A percentile compares a stretch with the other conserved stretches of the same genome.
phyloP scores from a whole-genome alignment of 345 rosid species.

The Eutrema heterophyllum region DNA sequence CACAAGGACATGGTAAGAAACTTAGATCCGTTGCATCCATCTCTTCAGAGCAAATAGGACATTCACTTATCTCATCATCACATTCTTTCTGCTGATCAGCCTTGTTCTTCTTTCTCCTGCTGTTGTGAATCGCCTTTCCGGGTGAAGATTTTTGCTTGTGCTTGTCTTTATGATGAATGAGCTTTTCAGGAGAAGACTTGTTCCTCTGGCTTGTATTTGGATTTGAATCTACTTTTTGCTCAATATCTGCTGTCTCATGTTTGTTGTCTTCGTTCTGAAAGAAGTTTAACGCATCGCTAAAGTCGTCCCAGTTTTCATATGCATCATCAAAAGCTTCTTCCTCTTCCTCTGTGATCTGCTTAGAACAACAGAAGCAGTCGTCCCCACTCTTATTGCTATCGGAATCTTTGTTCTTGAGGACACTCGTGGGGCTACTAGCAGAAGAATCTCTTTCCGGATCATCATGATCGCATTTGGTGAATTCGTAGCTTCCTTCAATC shows the following conservation, averaged over 20 bases:
- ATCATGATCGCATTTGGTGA: neutral
- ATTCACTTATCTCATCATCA: conserved; percentile 10
- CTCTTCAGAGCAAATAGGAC: conserved; percentile 41
- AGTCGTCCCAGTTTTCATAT: conserved; percentile 34
- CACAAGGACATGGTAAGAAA: conserved; percentile 42
- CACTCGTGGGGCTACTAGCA: conserved; percentile 27
- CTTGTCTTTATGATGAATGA: neutral
- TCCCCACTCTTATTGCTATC: conserved; percentile 12
- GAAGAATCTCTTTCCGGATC: conserved; percentile 14
- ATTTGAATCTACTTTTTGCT: conserved; percentile 9
- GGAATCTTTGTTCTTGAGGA: conserved; percentile 22
- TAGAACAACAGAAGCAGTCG: conserved; percentile 29
- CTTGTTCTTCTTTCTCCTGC: conserved; percentile 17
- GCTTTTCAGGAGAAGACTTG: neutral
- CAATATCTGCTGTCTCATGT: conserved; percentile 7
- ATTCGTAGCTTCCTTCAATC: conserved; percentile 2
- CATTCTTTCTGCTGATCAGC: conserved; percentile 10
- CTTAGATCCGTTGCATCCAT: conserved; percentile 43
- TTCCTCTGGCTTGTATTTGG: conserved; percentile 19
- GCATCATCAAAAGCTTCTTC: conserved; percentile 31
- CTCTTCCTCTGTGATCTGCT: conserved; percentile 35
- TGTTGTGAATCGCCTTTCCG: neutral
- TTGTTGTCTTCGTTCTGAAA: conserved; percentile 10
- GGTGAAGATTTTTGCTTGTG: neutral
- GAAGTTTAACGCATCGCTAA: conserved; percentile 34